Evolutionary conservation across 2,329 filamentous ascomycete species (phyloP).

Genomic region (Fonsecaea erecta): DNA sequence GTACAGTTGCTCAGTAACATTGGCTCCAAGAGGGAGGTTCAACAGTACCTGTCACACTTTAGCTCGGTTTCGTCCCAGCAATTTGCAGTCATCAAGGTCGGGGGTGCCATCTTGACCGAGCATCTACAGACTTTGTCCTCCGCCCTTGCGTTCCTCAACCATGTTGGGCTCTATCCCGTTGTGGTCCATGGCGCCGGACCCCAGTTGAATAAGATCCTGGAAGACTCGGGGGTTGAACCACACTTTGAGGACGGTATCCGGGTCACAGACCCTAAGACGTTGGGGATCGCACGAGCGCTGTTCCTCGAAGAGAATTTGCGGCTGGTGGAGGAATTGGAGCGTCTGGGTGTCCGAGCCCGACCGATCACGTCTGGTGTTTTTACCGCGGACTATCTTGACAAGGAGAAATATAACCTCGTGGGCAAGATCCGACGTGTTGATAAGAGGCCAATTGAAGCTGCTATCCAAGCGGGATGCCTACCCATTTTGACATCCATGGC

Average conservation of each 20-base stretch:
- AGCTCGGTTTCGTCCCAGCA: conserved; percentile 94
- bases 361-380: conserved; percentile 91
- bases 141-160: conserved; percentile 87
- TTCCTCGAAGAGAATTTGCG: conserved; percentile 96
- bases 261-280: conserved; percentile 92
- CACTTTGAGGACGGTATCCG: conserved; percentile 96
- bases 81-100: conserved; percentile 98
- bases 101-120: conserved; percentile 92
- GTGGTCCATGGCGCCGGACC: conserved; percentile 95
- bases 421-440: conserved; percentile 95
- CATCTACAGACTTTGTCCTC: conserved; percentile 89
- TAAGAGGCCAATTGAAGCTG: conserved; percentile 85
- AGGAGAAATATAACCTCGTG: conserved; percentile 93
- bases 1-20: conserved; percentile 93
- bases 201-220: conserved; percentile 88
- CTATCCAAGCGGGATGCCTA: conserved; percentile 87
- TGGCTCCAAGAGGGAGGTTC: conserved; percentile 91
- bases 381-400: conserved; percentile 90
- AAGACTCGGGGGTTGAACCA: conserved; percentile 89
- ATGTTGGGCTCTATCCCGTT: conserved; percentile 92
- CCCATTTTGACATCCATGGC: conserved; percentile 97
- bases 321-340: conserved; percentile 85
- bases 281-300: conserved; percentile 85
- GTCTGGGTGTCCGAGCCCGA: conserved; percentile 83
- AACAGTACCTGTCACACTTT: conserved; percentile 98